Evolutionary conservation across 1,139 yeast genomes (phyloP).

Genomic region (Candida tetrigidarum): DNA sequence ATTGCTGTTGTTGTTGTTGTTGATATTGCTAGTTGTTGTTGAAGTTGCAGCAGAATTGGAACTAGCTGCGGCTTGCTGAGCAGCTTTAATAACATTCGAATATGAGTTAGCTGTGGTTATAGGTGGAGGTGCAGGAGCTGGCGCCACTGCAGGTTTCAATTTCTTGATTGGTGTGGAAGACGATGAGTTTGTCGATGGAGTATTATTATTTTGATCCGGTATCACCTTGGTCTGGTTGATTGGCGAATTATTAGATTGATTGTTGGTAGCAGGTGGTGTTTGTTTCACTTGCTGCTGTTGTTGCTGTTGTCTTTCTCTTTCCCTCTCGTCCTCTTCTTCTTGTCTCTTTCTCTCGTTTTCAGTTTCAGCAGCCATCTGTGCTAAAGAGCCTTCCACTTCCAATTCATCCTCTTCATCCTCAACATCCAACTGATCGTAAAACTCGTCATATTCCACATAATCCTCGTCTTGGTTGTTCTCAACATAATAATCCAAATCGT

Average conservation of each 20-base stretch:
- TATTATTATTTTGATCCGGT: constrained; percentile 2
- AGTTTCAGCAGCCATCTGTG: constrained; percentile 40
- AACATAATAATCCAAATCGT: constrained; percentile 91
- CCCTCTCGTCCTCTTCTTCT: constrained; percentile 9
- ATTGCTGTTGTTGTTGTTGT: neutral
- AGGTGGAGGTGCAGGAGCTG: constrained; percentile 24
- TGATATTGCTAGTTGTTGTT: neutral
- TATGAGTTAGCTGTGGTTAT: constrained; percentile 22
- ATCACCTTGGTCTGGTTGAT: neutral
- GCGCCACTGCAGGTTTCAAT: constrained; percentile 15
- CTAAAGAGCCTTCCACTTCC: constrained; percentile 21
- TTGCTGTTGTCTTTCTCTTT: constrained; percentile 8
- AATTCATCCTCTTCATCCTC: constrained; percentile 52
- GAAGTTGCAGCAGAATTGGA: constrained; percentile 14
- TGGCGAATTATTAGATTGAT: constrained; percentile 3
- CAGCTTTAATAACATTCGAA: constrained; percentile 26
- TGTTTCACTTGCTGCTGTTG: constrained; percentile 3
- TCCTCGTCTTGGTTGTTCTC: constrained; percentile 97
- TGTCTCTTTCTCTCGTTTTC: constrained; percentile 18
- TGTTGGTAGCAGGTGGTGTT: constrained; percentile 8
- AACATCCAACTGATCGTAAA: constrained; percentile 85
- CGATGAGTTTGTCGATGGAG: constrained; percentile 4
- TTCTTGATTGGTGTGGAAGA: constrained; percentile 16
- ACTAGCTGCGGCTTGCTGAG: constrained; percentile 21
- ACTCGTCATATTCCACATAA: constrained; percentile 92